Conservation (phyloP, 495 filamentous ascomycete genomes). For the Penicillium mononematosum region DNA sequence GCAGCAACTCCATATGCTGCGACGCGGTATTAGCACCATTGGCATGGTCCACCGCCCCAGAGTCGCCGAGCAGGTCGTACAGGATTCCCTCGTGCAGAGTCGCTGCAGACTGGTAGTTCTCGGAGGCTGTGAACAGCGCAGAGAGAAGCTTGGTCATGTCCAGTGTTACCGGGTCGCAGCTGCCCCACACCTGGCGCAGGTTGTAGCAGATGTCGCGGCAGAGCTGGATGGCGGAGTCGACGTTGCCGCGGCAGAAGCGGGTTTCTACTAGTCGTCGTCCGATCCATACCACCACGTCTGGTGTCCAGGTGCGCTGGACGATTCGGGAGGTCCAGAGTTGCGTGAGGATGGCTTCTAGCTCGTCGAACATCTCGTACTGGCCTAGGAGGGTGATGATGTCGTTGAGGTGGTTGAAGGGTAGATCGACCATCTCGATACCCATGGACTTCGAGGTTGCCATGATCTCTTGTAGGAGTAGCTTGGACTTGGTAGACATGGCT, state of each 20-base stretch:
- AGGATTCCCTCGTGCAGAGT: constrained; percentile 57
- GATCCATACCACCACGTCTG: constrained; percentile 52
- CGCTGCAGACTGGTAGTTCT: constrained; percentile 50
- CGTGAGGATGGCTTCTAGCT: constrained; percentile 58
- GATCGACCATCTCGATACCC: constrained; percentile 51
- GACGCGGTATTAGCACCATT: constrained; percentile 36
- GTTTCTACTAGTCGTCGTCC: constrained; percentile 59
- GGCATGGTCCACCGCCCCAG: constrained; percentile 38
- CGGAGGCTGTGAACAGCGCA: constrained; percentile 49
- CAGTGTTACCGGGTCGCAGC: constrained; percentile 53
- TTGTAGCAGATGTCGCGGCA: constrained; percentile 65
- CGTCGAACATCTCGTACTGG: constrained; percentile 57
- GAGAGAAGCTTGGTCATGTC: constrained; percentile 58
- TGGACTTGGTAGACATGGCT: constrained; percentile 54
- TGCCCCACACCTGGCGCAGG: constrained; percentile 56
- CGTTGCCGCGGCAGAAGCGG: constrained; percentile 47
- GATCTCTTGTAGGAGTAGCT: constrained; percentile 51
- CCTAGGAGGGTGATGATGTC: constrained; percentile 57
- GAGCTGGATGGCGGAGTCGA: constrained; percentile 50
- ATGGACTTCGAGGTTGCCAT: constrained; percentile 49
- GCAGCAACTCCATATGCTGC: constrained; percentile 54
- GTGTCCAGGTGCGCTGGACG: constrained; percentile 57
- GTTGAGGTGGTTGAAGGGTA: constrained; percentile 52
- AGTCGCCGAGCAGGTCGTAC: constrained; percentile 45
- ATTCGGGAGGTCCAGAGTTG: constrained; percentile 62